phyloP scores from a whole-genome alignment of 2,329 filamentous ascomycete species.

The Pseudocercospora fijiensis region DNA sequence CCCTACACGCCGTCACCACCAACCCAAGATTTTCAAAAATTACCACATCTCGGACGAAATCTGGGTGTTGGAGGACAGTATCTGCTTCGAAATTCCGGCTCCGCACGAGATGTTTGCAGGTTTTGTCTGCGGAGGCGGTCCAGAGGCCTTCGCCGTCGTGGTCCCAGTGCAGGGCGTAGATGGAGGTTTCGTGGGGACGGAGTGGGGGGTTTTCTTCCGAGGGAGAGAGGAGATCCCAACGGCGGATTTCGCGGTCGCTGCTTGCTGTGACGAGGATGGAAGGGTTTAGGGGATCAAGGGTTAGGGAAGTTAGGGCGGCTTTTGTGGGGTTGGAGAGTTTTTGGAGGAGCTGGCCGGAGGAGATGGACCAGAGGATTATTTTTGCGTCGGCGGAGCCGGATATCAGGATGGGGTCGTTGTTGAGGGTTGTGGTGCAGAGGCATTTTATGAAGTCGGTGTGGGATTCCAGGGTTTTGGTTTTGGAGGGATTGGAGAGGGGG shows the following conservation, averaged over 20 bases:
- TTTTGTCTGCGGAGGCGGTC: slow-evolving; percentile 91
- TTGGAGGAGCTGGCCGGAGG: slow-evolving; percentile 66
- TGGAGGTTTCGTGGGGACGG: slow-evolving; percentile 82
- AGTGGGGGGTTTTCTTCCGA: slow-evolving; percentile 58
- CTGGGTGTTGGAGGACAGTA: slow-evolving; percentile 73
- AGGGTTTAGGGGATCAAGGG: slow-evolving; percentile 64
- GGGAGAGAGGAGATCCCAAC: slow-evolving; percentile 61
- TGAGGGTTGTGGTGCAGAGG: slow-evolving; percentile 62
- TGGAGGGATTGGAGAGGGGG: slow-evolving; percentile 5
- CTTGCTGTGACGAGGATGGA: slow-evolving; percentile 72
- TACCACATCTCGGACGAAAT: slow-evolving; percentile 83
- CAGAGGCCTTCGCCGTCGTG: slow-evolving; percentile 68
- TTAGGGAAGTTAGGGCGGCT: slow-evolving; percentile 77
- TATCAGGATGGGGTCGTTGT: slow-evolving; percentile 56
- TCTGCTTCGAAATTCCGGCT: slow-evolving; percentile 68
- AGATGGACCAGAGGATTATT: slow-evolving; percentile 74
- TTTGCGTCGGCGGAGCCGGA: slow-evolving; percentile 50
- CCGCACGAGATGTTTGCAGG: slow-evolving; percentile 74
- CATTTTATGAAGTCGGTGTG: slow-evolving; percentile 92
- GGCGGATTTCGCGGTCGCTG: slow-evolving; percentile 62
- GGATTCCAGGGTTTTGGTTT: slow-evolving; percentile 45
- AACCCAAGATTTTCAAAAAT: slow-evolving; percentile 66
- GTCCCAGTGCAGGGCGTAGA: slow-evolving; percentile 74
- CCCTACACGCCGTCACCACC: slow-evolving; percentile 83
- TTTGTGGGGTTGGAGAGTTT: slow-evolving; percentile 75